Percentiles rank a stretch among this genome's conserved stretches.
These are phyloP conservation scores for Solanum ossicruentum DNA, from an alignment of 257 asterid species.

Conservation along the genomic window DNA sequence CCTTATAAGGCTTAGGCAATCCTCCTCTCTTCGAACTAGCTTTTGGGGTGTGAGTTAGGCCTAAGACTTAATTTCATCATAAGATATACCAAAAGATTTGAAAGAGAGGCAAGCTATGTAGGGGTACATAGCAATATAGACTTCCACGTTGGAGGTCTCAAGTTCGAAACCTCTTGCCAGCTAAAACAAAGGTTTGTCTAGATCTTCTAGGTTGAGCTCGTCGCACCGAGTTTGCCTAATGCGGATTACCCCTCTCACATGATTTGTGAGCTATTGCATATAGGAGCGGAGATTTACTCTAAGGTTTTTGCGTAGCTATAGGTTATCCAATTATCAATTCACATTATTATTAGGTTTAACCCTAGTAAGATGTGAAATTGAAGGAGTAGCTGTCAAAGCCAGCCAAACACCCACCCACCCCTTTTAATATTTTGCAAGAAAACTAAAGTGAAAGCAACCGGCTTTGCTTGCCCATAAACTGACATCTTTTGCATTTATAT, in stretches of 20 bases:
- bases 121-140: neutral
- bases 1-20: no score
- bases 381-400: neutral
- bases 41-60: no score
- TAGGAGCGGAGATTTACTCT: no score
- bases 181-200: no score
- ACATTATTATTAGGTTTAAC: neutral
- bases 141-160: no score
- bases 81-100: neutral
- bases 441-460: constrained; percentile 25
- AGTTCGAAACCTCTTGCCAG: no score
- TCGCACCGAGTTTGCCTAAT: no score
- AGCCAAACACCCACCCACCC: neutral
- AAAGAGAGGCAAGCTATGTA: neutral
- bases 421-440: neutral
- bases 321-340: neutral
- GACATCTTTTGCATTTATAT: neutral
- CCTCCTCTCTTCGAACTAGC: no score
- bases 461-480: constrained; percentile 33
- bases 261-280: no score
- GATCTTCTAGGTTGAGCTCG: no score
- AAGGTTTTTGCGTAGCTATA: neutral
- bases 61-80: no score
- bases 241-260: no score
- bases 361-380: neutral